Conservation (phyloP, 176 grass and related monocot genomes). For the Aegilops bicornis region DNA sequence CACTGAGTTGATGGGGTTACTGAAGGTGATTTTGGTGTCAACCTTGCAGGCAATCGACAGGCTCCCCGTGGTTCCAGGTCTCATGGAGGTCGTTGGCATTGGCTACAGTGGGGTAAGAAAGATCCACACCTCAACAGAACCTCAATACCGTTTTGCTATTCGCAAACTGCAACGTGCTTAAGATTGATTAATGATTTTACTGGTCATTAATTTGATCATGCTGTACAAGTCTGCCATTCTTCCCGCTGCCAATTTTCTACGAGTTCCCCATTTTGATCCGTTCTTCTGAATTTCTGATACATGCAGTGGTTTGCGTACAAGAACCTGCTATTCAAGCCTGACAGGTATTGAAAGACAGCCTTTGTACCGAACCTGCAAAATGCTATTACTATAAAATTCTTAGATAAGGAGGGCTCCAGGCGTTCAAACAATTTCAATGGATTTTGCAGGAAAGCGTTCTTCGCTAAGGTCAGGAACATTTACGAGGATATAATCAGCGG, state of each 20-base stretch:
- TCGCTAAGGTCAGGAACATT: conserved; percentile 54
- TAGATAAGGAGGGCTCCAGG: background rate
- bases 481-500: conserved; percentile 67
- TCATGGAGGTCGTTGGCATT: conserved; percentile 84
- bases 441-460: conserved; percentile 63
- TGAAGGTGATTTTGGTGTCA: background rate
- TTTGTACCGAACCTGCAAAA: background rate
- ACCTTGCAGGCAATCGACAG: conserved; percentile 76
- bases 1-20: background rate
- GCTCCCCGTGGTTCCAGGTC: conserved; percentile 81
- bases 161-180: background rate
- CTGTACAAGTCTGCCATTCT: background rate
- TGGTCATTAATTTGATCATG: background rate
- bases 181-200: background rate
- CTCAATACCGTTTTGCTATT: background rate
- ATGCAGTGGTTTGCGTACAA: conserved; percentile 85
- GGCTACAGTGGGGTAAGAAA: conserved; percentile 79
- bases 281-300: background rate
- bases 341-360: conserved; percentile 53
- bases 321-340: conserved; percentile 83
- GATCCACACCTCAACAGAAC: background rate
- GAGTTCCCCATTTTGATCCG: background rate
- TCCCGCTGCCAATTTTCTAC: background rate
- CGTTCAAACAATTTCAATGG: background rate
- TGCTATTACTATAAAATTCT: background rate